Base-by-base conservation (phyloP, 2,329 filamentous ascomycete genomes). In the Trichoderma sp. region DNA sequence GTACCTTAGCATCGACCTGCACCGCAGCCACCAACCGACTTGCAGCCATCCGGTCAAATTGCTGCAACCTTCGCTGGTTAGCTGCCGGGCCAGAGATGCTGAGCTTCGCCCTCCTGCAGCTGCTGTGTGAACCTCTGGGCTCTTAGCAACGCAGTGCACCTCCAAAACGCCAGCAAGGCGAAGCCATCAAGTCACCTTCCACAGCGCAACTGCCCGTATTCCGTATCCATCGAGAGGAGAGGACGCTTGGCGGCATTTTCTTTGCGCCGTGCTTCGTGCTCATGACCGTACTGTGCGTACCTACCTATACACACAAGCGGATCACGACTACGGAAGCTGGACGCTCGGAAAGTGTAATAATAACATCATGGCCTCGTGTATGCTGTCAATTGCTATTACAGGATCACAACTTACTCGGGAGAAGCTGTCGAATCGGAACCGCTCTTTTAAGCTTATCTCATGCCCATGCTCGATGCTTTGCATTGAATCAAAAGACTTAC, bases 41-140 rank as follows among this genome's bases (percentile, higher is more conserved):
- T 63, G 60, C 60, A 55, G 41, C 50, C 50, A 47, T 62, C 50
- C 60, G 55, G 60, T 63, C 28, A 55, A 0, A 39, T 55, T 43
- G 26, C 15, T 47, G 28, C n/a, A 47, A 28, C 48, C 26, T 39
- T 41, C 50, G 34, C 60, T 47, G 48, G 6, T 19, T 19, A 47
- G 48, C 41, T 39, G 48, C 41, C 26, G 60, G 34, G 19, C 41
- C 24, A 47, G 24, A 39, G 9, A 21, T 10, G 26, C 39, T 21
- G 55, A 52, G 48, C 48, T 30, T n/a, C 26, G n/a, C 15, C 1
- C 14, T 48, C 34, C 28, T 59, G 56, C 44, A 48, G 26, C 26
- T 48, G 28, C n/a, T n/a, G 44, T 48, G 55, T 58, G 41, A 14
- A 19, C 15, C 41, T 24, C 6, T 30, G 43, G 45, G 12, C 52